phyloP scores from a whole-genome alignment of 306 rosid genomes.

The Castanopsis chinensis region DNA sequence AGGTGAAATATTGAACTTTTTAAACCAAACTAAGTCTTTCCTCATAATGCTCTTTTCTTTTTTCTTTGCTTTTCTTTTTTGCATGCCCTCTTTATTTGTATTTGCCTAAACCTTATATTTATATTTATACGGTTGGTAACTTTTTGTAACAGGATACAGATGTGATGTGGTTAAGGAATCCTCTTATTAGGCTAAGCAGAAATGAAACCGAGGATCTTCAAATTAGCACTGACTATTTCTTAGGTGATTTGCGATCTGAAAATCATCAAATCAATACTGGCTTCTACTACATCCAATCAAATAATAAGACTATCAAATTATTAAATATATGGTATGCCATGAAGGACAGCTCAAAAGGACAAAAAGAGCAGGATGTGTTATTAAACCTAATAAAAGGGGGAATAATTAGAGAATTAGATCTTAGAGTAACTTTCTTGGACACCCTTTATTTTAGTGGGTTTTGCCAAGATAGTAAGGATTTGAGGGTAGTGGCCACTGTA shows the following conservation, averaged over 20 bases:
- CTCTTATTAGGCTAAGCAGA: slow-evolving; percentile 50
- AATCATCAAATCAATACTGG: slow-evolving; percentile 63
- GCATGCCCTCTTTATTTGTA: not conserved
- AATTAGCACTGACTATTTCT: slow-evolving; percentile 52
- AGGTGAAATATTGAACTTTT: too few relatives aligned
- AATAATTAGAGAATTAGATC: slow-evolving; percentile 32
- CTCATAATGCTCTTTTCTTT: too few relatives aligned
- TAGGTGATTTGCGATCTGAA: slow-evolving; percentile 48
- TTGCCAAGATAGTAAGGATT: slow-evolving; percentile 67
- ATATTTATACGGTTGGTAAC: not conserved
- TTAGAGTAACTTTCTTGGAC: slow-evolving; percentile 62
- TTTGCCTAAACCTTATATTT: too few relatives aligned
- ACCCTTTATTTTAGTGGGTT: slow-evolving; percentile 81
- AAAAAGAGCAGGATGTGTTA: slow-evolving; percentile 80
- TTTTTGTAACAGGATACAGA: slow-evolving; percentile 62
- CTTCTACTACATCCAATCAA: slow-evolving; percentile 60
- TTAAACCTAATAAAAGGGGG: slow-evolving; percentile 33
- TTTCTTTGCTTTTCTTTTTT: not conserved
- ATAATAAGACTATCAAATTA: slow-evolving; percentile 57
- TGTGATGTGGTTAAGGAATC: slow-evolving; percentile 81
- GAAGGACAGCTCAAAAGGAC: slow-evolving; percentile 49
- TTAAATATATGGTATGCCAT: slow-evolving; percentile 60
- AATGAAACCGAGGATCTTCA: slow-evolving; percentile 60
- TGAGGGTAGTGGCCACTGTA: slow-evolving; percentile 47
- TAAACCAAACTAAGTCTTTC: too few relatives aligned